phyloP scores from a whole-genome alignment of 768 basidiomycete species.

The Neoboletus magnificus region DNA sequence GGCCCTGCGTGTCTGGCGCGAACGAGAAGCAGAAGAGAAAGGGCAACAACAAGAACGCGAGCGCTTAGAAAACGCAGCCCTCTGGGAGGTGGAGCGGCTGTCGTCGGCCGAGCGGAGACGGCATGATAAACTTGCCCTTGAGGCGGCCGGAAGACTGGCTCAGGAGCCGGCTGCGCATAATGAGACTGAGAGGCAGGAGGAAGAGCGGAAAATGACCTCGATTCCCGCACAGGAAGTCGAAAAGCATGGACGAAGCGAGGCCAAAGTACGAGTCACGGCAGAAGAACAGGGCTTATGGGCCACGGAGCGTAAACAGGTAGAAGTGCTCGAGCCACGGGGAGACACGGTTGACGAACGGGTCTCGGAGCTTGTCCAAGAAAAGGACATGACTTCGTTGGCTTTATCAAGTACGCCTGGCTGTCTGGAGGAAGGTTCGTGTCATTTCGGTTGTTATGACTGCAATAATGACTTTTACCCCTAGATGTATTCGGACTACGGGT shows the following conservation, averaged over 20 bases:
- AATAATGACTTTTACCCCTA: slow-evolving; percentile 21
- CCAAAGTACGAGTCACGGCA: neutral
- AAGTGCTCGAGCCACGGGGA: neutral
- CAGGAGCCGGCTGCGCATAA: too few species aligned
- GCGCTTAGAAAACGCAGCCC: slow-evolving; percentile 35
- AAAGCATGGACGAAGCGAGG: neutral
- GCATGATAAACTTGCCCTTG: slow-evolving; percentile 23
- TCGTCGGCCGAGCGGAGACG: slow-evolving; percentile 23
- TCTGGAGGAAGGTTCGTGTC: slow-evolving; percentile 25
- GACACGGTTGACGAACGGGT: neutral
- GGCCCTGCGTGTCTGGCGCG: slow-evolving; percentile 29
- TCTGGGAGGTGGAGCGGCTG: slow-evolving; percentile 33
- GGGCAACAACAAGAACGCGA: slow-evolving; percentile 16
- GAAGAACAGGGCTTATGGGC: neutral
- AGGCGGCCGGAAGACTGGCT: slow-evolving; percentile 1
- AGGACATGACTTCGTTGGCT: neutral
- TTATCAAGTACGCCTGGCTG: neutral
- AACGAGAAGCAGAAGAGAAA: slow-evolving; percentile 27
- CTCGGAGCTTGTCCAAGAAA: neutral
- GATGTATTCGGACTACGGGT: slow-evolving; percentile 57
- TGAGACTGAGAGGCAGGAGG: too few species aligned
- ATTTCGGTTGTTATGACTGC: neutral
- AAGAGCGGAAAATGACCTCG: neutral
- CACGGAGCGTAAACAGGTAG: neutral
- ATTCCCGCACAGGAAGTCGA: neutral